Evolutionary conservation across 2,329 filamentous ascomycete genomes (phyloP).

Genomic region (Cordyceps cicadae): DNA sequence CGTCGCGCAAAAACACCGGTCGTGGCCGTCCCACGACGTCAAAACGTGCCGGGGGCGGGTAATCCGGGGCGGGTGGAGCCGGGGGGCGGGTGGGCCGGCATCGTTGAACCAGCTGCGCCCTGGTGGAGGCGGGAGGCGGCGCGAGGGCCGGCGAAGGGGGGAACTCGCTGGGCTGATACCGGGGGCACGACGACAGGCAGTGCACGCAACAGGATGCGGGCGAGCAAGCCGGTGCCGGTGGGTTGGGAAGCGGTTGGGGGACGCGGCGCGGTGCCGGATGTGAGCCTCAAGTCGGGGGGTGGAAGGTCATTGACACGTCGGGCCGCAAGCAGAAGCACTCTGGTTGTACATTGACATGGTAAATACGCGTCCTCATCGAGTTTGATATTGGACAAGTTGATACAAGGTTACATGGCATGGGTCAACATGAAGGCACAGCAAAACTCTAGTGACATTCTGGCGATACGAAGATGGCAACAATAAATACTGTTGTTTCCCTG

Average conservation of each 20-base stretch:
- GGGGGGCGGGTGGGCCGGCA: not conserved
- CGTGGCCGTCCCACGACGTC: constrained; percentile 3
- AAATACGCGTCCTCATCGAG: not conserved
- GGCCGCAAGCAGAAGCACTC: constrained; percentile 1
- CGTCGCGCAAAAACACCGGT: constrained; percentile 9
- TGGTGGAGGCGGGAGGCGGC: constrained; percentile 5
- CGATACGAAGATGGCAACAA: too few species aligned
- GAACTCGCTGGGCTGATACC: constrained; percentile 4
- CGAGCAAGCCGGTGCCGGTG: not conserved
- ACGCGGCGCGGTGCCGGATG: not conserved
- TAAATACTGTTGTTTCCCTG: too few species aligned
- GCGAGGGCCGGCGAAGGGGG: constrained; percentile 8
- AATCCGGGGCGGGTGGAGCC: not conserved
- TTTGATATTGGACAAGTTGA: not conserved
- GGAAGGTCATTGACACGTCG: constrained; percentile 8
- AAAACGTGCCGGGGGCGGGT: constrained; percentile 9
- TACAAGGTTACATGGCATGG: not conserved
- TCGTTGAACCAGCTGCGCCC: constrained; percentile 7
- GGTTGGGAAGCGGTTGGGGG: not conserved
- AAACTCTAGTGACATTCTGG: too few species aligned
- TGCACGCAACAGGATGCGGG: constrained; percentile 8
- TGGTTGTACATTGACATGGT: not conserved
- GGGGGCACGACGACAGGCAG: not conserved
- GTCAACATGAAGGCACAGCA: too few species aligned
- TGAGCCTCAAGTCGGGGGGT: constrained; percentile 5